Evolutionary conservation across 371 early-diverging fungal species (phyloP), one percentile per base, ranked within the genome.

Genomic region (Mortierella sp.): DNA sequence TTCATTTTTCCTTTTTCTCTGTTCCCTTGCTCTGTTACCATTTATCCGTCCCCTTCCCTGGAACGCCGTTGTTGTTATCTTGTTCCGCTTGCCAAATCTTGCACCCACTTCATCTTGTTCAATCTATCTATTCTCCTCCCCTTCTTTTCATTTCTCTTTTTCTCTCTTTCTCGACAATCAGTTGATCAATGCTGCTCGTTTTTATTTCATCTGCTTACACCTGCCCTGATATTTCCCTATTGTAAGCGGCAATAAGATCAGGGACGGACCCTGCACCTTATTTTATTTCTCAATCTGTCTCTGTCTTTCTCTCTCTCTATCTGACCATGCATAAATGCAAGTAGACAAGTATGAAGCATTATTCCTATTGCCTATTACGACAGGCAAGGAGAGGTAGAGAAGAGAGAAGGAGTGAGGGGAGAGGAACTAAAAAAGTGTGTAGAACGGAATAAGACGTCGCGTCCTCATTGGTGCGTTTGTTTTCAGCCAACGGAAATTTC

Each of bases 401-500:
- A 16, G 20, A 28, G 18, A 55, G 18, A 14, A 39, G 10, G 4
- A 6, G 39, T 39, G 10, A 10, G 39, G 39, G 39, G 6, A 39
- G 4, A 39, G 39, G 45, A 35, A 35, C 35, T 35, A 35, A 35
- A 6, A 8, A 35, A 35, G 6, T 4, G 35, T 35, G 45, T 43
- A 43, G 45, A 43, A 43, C 18, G 45, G 45, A 43, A 18, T 11
- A 18, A 43, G 45, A 11, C 45, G 45, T 43, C 45, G 45, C 18
- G 18, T 43, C 18, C 45, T 43, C 45, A 43, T 43, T 55, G 55
- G 55, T 55, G 55, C 55, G n/a, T n/a, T 55, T 22, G n/a, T 55
- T n/a, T 55, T 55, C 18, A 11, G 11, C 45, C 45, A 43, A 43
- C 11, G 18, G 8, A 43, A 43, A 18, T 14, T 16, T 55, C n/a